Base-by-base conservation (phyloP, 768 basidiomycete genomes). In the Lactifluus volemus region DNA sequence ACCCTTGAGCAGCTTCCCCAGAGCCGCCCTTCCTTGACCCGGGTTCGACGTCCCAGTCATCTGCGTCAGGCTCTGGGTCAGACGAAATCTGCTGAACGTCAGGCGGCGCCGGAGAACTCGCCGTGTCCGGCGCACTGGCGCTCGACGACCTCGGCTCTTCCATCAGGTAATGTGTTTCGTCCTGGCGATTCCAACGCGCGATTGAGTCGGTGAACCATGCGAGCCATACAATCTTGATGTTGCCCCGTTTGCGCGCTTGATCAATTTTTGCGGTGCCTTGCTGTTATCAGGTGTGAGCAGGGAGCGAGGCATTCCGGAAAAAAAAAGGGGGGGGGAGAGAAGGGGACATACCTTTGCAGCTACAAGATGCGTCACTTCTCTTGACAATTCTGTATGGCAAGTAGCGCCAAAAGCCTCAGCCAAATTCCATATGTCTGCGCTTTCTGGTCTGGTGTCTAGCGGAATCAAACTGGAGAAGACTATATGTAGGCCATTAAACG, bases 401-500 rank as follows among this genome's bases (percentile, higher is more conserved):
- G 77, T 78, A 2, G 96, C 96, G 9, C 96, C 96, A 67, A 97
- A 98, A 74, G 89, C 86, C 51, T 81, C 79, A 12, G 96, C 92
- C 70, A 87, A 79, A 66, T 82, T 79, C 92, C 92, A 96, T 53
- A 92, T 83, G 67, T 93, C 92, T 53, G 82, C 89, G 51, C 78
- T 77, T 71, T 93, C 86, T 41, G 92, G 88, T 58, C 75, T 78
- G 3, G 84, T 85, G 67, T 92, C 88, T n/a, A 95, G 81, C 4
- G 96, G 94, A 58, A 98, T 94, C 44, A 99, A 84, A 59, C 94
- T 92, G 1, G 96, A 98, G 73, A 99, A 98, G 39, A 96, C 78
- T 36, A 99, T 81, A 68, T 89, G 84, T 32, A 86, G 80, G 32
- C 88, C 90, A 39, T 80, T 78, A n/a, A 98, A 79, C 0, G 91